Conservation (phyloP, 148 eudicot species). For the Agrostemma githago region DNA sequence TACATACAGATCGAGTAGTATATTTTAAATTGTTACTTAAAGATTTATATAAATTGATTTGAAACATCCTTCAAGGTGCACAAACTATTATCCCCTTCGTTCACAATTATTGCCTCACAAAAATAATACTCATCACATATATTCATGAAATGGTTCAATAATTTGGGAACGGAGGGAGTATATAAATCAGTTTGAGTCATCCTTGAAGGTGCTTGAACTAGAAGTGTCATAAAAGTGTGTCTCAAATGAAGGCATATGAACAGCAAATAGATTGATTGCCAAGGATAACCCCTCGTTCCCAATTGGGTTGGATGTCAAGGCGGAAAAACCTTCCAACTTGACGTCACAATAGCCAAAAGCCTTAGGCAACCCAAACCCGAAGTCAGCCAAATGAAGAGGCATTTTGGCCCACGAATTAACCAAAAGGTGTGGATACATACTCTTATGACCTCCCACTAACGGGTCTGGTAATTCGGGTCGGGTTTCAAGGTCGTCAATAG, state of each 20-base stretch:
- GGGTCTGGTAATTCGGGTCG: background rate
- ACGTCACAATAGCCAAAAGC: slow-evolving; percentile 7
- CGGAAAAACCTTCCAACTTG: slow-evolving; percentile 26
- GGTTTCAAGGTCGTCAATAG: background rate
- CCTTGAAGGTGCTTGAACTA: background rate
- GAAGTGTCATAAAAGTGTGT: slow-evolving; percentile 21
- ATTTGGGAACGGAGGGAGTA: no score
- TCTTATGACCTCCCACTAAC: slow-evolving; percentile 1
- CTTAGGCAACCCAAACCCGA: slow-evolving; percentile 6
- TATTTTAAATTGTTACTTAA: no score
- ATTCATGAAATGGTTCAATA: no score
- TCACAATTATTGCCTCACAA: no score
- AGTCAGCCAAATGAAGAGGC: background rate
- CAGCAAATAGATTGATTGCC: slow-evolving; percentile 25
- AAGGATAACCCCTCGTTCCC: slow-evolving; percentile 28
- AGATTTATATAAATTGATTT: no score
- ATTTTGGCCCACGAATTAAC: slow-evolving; percentile 6
- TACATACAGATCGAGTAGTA: no score
- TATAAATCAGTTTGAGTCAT: no score
- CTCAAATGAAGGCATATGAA: slow-evolving; percentile 27
- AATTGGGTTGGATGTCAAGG: slow-evolving; percentile 24
- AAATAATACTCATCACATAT: no score
- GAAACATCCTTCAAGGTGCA: no score
- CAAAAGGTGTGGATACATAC: slow-evolving; percentile 9
- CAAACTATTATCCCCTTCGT: no score